Base-by-base conservation (phyloP, 805 yeast species). In the Nakazawaea populi region DNA sequence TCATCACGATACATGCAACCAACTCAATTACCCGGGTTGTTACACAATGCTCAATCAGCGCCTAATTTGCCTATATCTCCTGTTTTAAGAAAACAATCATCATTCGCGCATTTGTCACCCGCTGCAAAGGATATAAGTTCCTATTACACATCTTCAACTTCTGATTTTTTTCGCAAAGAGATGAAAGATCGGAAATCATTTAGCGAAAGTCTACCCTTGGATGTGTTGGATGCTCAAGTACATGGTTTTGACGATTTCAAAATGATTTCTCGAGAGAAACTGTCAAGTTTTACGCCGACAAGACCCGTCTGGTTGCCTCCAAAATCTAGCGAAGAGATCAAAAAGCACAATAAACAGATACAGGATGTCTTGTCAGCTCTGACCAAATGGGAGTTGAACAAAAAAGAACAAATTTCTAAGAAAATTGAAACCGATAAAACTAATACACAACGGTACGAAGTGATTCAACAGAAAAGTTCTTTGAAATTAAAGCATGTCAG, bases 261-360 rank as follows among this genome's bases (percentile, higher is more conserved):
- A 46, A 65, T 86, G 36, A 75, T 85, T 1, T 83, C 89, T 1
- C 75, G 72, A 1, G 86, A 83, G 58, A 85, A 85, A 57, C 61
- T 82, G 37, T 73, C 72, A 28, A 64, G 68, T 9, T 64, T 84
- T 37, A 75, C 84, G 47, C 80, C 79, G 42, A 76, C 89, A 1
- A 72, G 91, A 56, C 91, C 91, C 3, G 75, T 81, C 46, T 82
- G 88, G 77, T 63, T 83, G 43, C 91, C 91, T 5, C 89, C 89
- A 5, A 85, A 85, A 61, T 69, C 72, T 39, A 59, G 67, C 4
- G 62, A 60, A 10, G 91, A 85, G 58, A 74, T 74, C 41, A 61
- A 68, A 35, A 71, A 71, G 51, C 91, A 85, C 59, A 82, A 81
- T 56, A 70, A 67, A 45, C 83, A 83, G 59, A 74, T 83, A 50